phyloP scores from a whole-genome alignment of 2,329 filamentous ascomycete species.

The Alternaria incomplexa region DNA sequence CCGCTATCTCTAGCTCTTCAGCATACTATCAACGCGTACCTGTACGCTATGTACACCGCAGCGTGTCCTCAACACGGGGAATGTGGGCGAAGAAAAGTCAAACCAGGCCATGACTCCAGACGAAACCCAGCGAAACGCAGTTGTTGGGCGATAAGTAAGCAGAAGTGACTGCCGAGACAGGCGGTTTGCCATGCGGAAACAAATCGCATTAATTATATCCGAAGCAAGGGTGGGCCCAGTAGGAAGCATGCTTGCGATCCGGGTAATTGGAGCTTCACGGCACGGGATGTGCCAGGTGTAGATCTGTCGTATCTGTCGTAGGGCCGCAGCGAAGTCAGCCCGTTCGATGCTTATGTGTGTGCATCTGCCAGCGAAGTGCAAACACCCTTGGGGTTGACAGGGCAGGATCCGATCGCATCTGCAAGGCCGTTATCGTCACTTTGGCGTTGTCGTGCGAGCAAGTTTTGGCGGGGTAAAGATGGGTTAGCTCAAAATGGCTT shows the following conservation, averaged over 20 bases:
- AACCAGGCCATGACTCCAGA: neutral
- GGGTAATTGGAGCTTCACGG: neutral
- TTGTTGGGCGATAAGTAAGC: neutral
- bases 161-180: neutral
- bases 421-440: neutral
- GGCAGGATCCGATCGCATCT: neutral
- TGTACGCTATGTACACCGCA: neutral
- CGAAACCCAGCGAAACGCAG: neutral
- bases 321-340: neutral
- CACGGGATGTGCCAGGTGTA: neutral
- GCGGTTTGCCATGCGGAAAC: neutral
- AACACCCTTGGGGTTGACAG: neutral
- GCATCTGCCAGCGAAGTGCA: neutral
- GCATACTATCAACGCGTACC: neutral
- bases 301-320: neutral
- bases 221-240: neutral
- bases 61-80: neutral
- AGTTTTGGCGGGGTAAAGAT: neutral
- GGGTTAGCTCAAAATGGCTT: neutral
- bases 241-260: neutral
- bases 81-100: neutral
- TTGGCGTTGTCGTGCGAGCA: neutral
- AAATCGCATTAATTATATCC: neutral
- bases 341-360: neutral
- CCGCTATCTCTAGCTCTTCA: slow-evolving; percentile 1